Evolutionary conservation across 208 protist genomes (phyloP).

Genomic region (Herpetomonas samuelpessoai): DNA sequence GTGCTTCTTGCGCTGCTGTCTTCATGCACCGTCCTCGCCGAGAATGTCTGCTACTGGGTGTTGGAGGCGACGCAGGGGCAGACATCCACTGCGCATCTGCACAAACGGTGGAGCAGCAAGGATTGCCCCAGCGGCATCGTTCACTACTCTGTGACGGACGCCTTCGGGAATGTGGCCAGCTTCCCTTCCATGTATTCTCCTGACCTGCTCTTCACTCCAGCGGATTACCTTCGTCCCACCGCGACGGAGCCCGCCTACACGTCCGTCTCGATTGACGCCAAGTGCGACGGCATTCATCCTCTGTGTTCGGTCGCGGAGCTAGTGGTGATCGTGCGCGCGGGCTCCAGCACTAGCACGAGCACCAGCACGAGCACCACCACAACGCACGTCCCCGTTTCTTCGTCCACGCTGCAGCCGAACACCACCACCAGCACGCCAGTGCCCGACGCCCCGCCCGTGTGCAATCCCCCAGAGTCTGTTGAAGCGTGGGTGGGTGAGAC

Average conservation of each 20-base stretch:
- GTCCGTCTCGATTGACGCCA: constrained; percentile 29
- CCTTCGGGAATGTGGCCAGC: constrained; percentile 24
- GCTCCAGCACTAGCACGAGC: constrained; percentile 23
- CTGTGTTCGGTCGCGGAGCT: constrained; percentile 34
- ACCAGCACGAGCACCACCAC: constrained; percentile 36
- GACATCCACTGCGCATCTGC: neutral
- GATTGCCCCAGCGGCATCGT: constrained; percentile 25
- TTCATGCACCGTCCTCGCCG: no score
- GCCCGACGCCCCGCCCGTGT: no score
- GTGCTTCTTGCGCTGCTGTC: no score
- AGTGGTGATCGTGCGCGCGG: constrained; percentile 34
- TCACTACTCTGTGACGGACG: constrained; percentile 22
- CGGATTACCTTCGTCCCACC: no score
- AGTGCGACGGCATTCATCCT: constrained; percentile 44
- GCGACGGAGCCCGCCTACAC: no score
- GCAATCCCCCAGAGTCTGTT: no score
- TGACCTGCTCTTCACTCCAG: constrained; percentile 2
- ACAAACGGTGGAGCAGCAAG: neutral
- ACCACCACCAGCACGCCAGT: constrained; percentile 21
- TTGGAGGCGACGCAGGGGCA: no score
- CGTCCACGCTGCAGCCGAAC: constrained; percentile 6
- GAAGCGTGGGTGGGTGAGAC: neutral
- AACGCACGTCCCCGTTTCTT: constrained; percentile 14
- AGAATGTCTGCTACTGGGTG: no score
- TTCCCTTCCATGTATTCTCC: constrained; percentile 19